Base-by-base conservation (phyloP, 1,284 basidiomycete species). In the Cutaneotrichosporon mucoides region DNA sequence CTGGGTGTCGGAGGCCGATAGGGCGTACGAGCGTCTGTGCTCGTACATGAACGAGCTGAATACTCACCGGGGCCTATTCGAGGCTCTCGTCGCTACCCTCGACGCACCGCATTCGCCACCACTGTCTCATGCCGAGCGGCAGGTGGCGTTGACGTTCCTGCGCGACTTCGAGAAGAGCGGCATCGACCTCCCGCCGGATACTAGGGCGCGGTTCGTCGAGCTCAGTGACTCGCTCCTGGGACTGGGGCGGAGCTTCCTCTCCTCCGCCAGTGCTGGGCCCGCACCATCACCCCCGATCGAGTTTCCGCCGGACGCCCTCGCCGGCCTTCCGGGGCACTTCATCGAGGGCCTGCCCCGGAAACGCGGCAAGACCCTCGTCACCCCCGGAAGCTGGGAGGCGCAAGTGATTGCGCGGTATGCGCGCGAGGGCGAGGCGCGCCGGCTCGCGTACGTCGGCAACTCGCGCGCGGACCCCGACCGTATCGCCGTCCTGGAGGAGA, bases 31-130 rank as follows among this genome's bases (percentile, higher is more conserved):
- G 77, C 86, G 85, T 60, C 81, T 98, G 59, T 97, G 92, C 81
- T 89, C 92, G 76, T 95, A 90, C 78, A 98, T 99, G 94, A 98
- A 98, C 79, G 87, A 90, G 43, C 83, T 99, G 61, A 99, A 99
- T 77, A 98, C 94, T 13, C 84, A 97, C 80, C 87, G 88, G n/a
- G 92, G 88, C 15, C 80, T 99, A 45, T 97, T 96, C 71, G 84
- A 91, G 80, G 66, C 76, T 3, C 72, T 81, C n/a, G 61, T 70
- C 8, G 68, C 72, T 50, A 76, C 81, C 5, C 71, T 81, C 12
- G 64, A 71, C 6, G 71, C 76, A 37, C 60, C 42, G 52, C 76
- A 65, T 65, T 66, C 55, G 43, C 64, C 63, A 38, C 77, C 66
- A 15, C 66, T 70, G 51, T 79, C 65, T 58, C 76, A 56, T 37